These are phyloP conservation scores for Massariosphaeria phaeospora DNA, from an alignment of 495 filamentous ascomycete genomes.

Conservation along the genomic window DNA sequence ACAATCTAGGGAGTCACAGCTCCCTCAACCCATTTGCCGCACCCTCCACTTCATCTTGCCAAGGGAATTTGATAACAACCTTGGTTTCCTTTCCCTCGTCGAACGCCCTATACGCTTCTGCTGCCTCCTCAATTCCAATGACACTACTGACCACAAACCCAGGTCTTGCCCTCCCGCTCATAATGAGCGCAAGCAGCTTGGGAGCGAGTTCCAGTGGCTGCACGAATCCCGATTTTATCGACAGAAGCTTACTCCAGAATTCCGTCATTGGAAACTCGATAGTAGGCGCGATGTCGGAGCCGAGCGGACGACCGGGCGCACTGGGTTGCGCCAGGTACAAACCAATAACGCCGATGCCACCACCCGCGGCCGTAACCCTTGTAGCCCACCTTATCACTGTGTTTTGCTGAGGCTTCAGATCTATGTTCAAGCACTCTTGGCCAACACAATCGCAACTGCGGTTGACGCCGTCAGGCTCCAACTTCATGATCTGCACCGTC, in stretches of 20 bases:
- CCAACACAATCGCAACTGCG: slow-evolving; percentile 10
- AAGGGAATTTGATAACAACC: slow-evolving; percentile 1
- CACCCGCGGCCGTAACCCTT: not conserved
- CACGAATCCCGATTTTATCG: not conserved
- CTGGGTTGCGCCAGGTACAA: not conserved
- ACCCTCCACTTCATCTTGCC: not conserved
- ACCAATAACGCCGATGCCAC: slow-evolving; percentile 1
- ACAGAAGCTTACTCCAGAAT: not conserved
- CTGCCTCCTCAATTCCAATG: slow-evolving; percentile 2
- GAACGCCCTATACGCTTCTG: not conserved
- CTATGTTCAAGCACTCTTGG: not conserved
- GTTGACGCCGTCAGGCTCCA: slow-evolving; percentile 43
- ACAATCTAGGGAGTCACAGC: too few species aligned
- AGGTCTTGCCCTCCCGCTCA: not conserved
- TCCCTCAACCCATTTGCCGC: too few species aligned
- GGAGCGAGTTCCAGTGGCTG: not conserved
- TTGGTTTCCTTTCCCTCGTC: not conserved
- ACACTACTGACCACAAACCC: slow-evolving; percentile 3
- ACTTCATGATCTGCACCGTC: slow-evolving; percentile 42
- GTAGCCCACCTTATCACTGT: not conserved
- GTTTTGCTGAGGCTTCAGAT: slow-evolving; percentile 8
- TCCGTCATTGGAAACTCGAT: slow-evolving; percentile 3
- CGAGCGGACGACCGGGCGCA: not conserved
- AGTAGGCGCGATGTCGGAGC: not conserved
- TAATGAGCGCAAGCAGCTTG: not conserved